Conservation (phyloP, 129 eudicot genomes). For the Smallanthus sonchifolius region DNA sequence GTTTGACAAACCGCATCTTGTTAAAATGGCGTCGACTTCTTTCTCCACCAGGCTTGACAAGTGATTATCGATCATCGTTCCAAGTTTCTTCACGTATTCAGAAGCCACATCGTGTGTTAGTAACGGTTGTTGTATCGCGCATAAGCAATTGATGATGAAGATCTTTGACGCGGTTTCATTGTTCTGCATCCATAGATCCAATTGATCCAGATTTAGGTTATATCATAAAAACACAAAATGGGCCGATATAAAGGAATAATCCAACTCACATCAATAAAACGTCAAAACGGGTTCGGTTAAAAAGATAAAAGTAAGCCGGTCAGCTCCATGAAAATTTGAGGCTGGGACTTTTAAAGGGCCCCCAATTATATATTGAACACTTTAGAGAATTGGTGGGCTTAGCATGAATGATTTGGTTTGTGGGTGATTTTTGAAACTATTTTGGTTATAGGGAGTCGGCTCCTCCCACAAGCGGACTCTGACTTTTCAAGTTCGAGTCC, state of each 20-base stretch:
- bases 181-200: conserved; percentile 43
- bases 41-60: conserved; percentile 58
- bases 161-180: conserved; percentile 81
- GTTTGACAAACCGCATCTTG: conserved; percentile 63
- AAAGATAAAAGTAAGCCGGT: no score
- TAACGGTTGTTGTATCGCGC: conserved; percentile 86
- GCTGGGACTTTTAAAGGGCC: no score
- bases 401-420: no score
- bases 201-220: neutral
- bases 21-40: conserved; percentile 68
- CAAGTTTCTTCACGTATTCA: conserved; percentile 62
- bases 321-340: no score
- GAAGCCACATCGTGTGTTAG: conserved; percentile 63
- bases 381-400: no score
- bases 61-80: conserved; percentile 64
- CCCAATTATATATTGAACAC: no score
- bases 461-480: no score
- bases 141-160: conserved; percentile 87
- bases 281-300: no score
- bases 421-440: no score
- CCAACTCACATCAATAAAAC: neutral
- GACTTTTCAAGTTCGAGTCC: no score
- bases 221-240: neutral
- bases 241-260: neutral
- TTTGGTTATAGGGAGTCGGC: no score